Evolutionary conservation across 192 early-diverging fungal genomes (phyloP).

Genomic region (Jimgerdemannia lactiflua): DNA sequence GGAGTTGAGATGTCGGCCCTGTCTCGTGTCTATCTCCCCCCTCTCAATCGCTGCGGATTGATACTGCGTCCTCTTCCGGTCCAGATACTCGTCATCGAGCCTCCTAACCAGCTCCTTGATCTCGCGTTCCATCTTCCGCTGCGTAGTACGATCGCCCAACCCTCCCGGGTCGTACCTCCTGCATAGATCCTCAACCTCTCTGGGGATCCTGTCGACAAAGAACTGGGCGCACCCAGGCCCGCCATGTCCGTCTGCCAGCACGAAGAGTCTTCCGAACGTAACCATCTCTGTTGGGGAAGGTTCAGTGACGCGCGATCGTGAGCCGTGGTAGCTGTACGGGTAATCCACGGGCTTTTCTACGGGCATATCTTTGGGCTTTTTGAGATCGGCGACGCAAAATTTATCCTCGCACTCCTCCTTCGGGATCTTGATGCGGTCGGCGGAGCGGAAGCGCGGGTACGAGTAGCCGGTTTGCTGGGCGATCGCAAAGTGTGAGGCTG

Average conservation of each 20-base stretch:
- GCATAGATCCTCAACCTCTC: slow-evolving; percentile 43
- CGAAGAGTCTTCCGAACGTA: slow-evolving; percentile 43
- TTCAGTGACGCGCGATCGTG: not conserved
- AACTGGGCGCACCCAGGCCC: slow-evolving; percentile 51
- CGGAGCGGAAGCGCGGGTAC: slow-evolving; percentile 52
- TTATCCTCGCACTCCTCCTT: slow-evolving; percentile 54
- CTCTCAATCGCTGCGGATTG: not conserved
- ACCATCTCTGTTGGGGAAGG: slow-evolving; percentile 5
- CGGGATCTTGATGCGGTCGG: slow-evolving; percentile 39
- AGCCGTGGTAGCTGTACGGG: not conserved
- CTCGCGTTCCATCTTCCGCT: slow-evolving; percentile 38
- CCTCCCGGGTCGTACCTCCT: slow-evolving; percentile 31
- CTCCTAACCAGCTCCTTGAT: slow-evolving; percentile 39
- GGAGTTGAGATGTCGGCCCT: not conserved
- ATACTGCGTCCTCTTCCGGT: slow-evolving; percentile 47
- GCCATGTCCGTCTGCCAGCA: slow-evolving; percentile 57
- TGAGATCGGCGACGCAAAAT: slow-evolving; percentile 46
- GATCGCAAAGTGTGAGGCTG: slow-evolving; percentile 46
- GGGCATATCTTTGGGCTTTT: slow-evolving; percentile 2
- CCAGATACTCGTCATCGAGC: slow-evolving; percentile 50
- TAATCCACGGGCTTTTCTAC: not conserved
- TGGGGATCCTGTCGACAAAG: slow-evolving; percentile 44
- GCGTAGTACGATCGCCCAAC: slow-evolving; percentile 26
- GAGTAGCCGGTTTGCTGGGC: slow-evolving; percentile 57
- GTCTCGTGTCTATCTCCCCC: slow-evolving; percentile 16